These are phyloP conservation scores for Hortaea sp. DNA, from an alignment of 2,329 filamentous ascomycete genomes.

Conservation along the genomic window DNA sequence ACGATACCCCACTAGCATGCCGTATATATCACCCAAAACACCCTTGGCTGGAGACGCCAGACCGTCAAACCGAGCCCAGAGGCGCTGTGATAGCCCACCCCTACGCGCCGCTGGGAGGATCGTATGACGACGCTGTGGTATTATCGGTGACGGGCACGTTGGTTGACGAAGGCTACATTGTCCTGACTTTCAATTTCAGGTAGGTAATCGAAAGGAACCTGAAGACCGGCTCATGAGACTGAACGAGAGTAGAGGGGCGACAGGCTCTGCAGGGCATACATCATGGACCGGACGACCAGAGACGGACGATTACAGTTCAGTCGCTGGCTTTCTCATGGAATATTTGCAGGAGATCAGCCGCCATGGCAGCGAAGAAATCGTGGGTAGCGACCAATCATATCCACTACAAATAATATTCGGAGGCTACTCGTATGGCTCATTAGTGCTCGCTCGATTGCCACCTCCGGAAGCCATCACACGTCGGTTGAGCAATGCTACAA, in stretches of 20 bases:
- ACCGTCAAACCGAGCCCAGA: background rate
- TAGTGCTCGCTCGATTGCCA: constrained; percentile 67
- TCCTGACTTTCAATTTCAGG: constrained; percentile 90
- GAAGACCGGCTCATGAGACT: constrained; percentile 7
- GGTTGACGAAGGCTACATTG: constrained; percentile 60
- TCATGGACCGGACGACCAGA: constrained; percentile 83
- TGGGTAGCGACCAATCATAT: background rate
- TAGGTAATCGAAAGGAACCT: constrained; percentile 28
- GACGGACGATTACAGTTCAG: constrained; percentile 68
- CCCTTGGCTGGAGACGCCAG: background rate
- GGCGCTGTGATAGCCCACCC: constrained; percentile 74
- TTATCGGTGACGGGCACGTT: constrained; percentile 53
- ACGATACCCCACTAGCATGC: constrained; percentile 65
- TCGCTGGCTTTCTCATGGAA: constrained; percentile 68
- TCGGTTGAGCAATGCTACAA: constrained; percentile 44
- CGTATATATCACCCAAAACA: constrained; percentile 59
- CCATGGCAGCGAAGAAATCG: background rate
- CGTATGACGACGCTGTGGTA: constrained; percentile 73
- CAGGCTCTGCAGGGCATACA: constrained; percentile 62
- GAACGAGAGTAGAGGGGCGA: constrained; percentile 54
- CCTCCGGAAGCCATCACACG: constrained; percentile 45
- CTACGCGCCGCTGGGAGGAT: constrained; percentile 79
- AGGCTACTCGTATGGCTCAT: constrained; percentile 85
- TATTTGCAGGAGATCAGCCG: constrained; percentile 49
- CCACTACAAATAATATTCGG: constrained; percentile 45